Conservation (phyloP, 2,329 filamentous ascomycete species). For the Amylocarpus encephaloides region DNA sequence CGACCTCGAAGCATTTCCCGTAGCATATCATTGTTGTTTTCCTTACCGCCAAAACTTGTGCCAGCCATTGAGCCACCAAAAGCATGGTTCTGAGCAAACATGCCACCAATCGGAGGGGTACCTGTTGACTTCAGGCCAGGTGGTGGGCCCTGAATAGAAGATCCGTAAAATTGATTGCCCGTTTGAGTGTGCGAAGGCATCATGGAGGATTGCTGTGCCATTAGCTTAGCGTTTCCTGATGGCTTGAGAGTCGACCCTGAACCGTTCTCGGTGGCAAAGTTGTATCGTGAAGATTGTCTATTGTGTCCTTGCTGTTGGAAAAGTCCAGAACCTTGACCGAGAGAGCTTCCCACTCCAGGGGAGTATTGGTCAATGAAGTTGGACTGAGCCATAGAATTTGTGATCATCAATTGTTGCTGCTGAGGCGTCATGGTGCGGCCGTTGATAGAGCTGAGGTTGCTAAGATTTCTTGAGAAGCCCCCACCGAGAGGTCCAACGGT, state of each 20-base stretch:
- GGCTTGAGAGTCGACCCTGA: conserved; percentile 64
- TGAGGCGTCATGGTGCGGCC: conserved; percentile 73
- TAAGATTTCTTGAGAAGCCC: conserved; percentile 42
- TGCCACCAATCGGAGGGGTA: conserved; percentile 78
- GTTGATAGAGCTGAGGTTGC: conserved; percentile 53
- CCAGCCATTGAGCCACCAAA: conserved; percentile 64
- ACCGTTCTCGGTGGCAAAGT: conserved; percentile 72
- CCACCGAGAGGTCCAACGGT: conserved; percentile 48
- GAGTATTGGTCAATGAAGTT: conserved; percentile 56
- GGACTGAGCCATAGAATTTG: conserved; percentile 35
- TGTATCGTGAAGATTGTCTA: conserved; percentile 80
- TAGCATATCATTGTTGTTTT: conserved; percentile 67
- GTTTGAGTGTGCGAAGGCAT: conserved; percentile 57
- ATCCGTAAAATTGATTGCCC: conserved; percentile 69
- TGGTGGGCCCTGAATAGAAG: conserved; percentile 84
- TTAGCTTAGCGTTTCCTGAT: conserved; percentile 69
- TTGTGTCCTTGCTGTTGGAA: conserved; percentile 64
- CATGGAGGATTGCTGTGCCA: conserved; percentile 85
- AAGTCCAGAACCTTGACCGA: conserved; percentile 40
- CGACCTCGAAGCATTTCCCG: conserved; percentile 74
- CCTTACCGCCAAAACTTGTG: conserved; percentile 62
- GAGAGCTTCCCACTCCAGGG: conserved; percentile 44
- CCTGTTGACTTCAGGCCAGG: conserved; percentile 92
- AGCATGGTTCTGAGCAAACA: conserved; percentile 84
- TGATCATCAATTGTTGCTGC: conserved; percentile 57